Base-by-base conservation (phyloP, 75 land plant species). In the Gnetum montanum region DNA sequence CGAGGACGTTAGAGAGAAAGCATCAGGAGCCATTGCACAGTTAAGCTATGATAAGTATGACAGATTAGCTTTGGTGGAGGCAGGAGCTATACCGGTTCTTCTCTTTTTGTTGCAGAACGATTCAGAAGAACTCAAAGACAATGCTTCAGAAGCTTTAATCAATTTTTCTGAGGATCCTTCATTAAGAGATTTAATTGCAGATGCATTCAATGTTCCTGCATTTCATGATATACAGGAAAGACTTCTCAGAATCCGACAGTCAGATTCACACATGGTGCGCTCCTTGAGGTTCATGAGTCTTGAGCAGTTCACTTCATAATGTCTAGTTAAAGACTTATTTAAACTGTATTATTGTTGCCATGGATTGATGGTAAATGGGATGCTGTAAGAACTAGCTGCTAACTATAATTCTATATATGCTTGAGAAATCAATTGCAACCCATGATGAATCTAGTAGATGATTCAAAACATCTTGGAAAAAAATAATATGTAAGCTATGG, bases 31-130 rank as follows among this genome's bases (percentile, higher is more conserved):
- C 30, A 34, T 73, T 55, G 76, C 72, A n/a, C 76, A 73, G 37
- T 62, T 73, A 31, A 73, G 71, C 18, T 73, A 69, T 63, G 52
- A 68, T 63, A 62, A 53, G 34, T 61, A 30, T 34, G 80, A 72
- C 25, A 59, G 80, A 38, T 52, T 31, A 19, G 64, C 73, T 44
- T 55, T 80, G 28, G 71, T 63, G 11, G 62, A 71, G 25, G 64
- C 68, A 22, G 70, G 68, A 22, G 80, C 68, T 22, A 61, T 80
- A 36, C 75, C 80, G 3, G 8, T 68, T 22, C 70, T 77, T 50
- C 40, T 77, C 8, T 55, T 34, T 4, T 52, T 68, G 36, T 52
- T 73, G 67, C 24, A 44, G 12, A 59, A 60, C 35, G 50, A 53
- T 4, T 68, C 76, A 15, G 70, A 62, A 35, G 76, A 73, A 41